These are phyloP conservation scores for Chytriomyces confervae DNA, from an alignment of 192 early-diverging fungal species.

Conservation along the genomic window DNA sequence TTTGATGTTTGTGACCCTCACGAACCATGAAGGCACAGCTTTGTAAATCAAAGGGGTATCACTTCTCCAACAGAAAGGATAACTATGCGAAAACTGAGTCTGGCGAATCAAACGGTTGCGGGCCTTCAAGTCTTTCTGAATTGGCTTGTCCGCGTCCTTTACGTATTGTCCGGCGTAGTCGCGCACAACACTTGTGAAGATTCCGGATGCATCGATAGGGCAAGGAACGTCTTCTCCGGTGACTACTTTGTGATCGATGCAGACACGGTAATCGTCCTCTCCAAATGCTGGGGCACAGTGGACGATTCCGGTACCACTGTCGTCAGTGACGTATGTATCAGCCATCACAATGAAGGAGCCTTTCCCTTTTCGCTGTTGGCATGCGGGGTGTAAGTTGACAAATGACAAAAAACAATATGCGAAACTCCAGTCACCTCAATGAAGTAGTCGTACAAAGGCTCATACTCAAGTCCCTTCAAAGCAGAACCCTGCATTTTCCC, in stretches of 20 bases:
- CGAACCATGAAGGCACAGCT: slow-evolving; percentile 97
- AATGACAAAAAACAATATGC: slow-evolving; percentile 7
- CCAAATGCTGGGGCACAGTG: slow-evolving; percentile 98
- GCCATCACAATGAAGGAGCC: slow-evolving; percentile 82
- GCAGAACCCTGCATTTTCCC: slow-evolving; percentile 77
- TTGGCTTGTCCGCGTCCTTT: slow-evolving; percentile 97
- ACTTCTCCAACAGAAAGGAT: slow-evolving; percentile 98
- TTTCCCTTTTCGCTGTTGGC: slow-evolving; percentile 59
- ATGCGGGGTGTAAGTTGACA: not conserved
- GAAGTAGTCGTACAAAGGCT: slow-evolving; percentile 89
- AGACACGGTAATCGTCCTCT: slow-evolving; percentile 98
- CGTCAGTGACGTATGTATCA: slow-evolving; percentile 92
- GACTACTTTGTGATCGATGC: slow-evolving; percentile 79
- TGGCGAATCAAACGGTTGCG: slow-evolving; percentile 87
- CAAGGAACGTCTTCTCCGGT: slow-evolving; percentile 83
- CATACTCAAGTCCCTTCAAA: slow-evolving; percentile 87
- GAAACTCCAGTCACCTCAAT: slow-evolving; percentile 43
- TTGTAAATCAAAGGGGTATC: slow-evolving; percentile 97
- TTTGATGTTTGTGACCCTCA: slow-evolving; percentile 83
- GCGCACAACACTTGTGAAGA: slow-evolving; percentile 75
- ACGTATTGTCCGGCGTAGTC: slow-evolving; percentile 86
- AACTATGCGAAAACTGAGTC: slow-evolving; percentile 87
- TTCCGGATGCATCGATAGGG: slow-evolving; percentile 87
- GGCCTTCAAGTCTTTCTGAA: slow-evolving; percentile 89
- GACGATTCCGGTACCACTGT: slow-evolving; percentile 96